Evolutionary conservation across 768 basidiomycete genomes (phyloP), one percentile per base, ranked within the genome.

Genomic region (Amanita polypyramis): DNA sequence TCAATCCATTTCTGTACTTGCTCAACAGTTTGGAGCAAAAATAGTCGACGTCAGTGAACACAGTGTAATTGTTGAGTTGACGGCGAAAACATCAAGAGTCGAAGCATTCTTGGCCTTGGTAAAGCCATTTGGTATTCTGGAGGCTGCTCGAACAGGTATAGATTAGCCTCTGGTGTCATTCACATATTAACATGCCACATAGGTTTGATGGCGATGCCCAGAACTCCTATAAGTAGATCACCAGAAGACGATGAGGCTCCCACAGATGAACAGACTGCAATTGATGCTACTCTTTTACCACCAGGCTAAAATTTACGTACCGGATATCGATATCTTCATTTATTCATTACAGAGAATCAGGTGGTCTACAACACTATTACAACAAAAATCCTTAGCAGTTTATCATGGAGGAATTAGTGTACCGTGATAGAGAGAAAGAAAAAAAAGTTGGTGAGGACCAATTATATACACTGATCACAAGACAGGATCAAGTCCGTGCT

Each of bases 151-250:
- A 47, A 93, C 92, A 29, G 95, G 94, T 94, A 52, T 50, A 78
- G 70, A 8, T 29, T 50, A 43, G 43, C 1, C 9, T 10, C 14
- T 17, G 10, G 21, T 36, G 20, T 36, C 27, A 29, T 36, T 53
- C 21, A 52, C 36, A 20, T 15, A 47, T 30, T 45, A 23, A 43
- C 12, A 40, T 35, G 12, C 25, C 14, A 44, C 43, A 29, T 4
- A 95, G 94, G 94, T 60, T 68, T 89, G 33, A 99, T 99, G 95
- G 94, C 89, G 5, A 96, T 99, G 88, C 96, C 96, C 3, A 79
- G 96, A 52, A 96, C 96, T 4, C 94, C 95, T 2, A 86, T 98
- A 58, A 62, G 76, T 12, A 68, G 73, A 45, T 64, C 57, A 1
- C 80, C 80, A 4, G 80, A 80, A 5, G 80, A 79, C 11, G 83